These are phyloP conservation scores for Bacidia gigantensis DNA, from an alignment of 495 filamentous ascomycete species.

Conservation along the genomic window DNA sequence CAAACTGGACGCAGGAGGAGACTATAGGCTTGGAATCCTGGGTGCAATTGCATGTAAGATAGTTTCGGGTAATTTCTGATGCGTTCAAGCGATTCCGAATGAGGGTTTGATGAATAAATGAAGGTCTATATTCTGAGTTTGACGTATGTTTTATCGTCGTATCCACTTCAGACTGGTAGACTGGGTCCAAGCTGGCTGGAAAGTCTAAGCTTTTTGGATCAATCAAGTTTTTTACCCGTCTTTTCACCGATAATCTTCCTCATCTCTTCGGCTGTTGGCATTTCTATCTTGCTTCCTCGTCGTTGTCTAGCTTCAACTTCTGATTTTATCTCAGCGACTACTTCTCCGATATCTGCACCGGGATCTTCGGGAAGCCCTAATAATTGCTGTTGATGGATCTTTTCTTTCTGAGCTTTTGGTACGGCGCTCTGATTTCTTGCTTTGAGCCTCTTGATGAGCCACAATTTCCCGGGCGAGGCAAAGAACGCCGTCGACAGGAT, in stretches of 20 bases:
- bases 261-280: slow-evolving; percentile 34
- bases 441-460: slow-evolving; percentile 45
- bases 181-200: neutral
- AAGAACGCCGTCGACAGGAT: slow-evolving; percentile 56
- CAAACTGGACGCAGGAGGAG: no score
- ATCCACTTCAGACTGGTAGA: neutral
- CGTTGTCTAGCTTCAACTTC: slow-evolving; percentile 52
- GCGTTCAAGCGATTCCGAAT: neutral
- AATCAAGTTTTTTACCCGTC: slow-evolving; percentile 25
- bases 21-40: neutral
- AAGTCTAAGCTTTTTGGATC: neutral
- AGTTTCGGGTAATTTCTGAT: neutral
- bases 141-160: no score
- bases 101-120: neutral
- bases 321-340: slow-evolving; percentile 55
- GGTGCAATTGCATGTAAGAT: neutral
- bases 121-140: no score
- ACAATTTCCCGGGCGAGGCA: slow-evolving; percentile 56
- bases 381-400: slow-evolving; percentile 36
- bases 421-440: slow-evolving; percentile 31
- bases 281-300: slow-evolving; percentile 34
- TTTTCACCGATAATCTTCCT: slow-evolving; percentile 34
- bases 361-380: slow-evolving; percentile 71
- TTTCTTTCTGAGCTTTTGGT: slow-evolving; percentile 16
- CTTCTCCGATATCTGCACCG: slow-evolving; percentile 63